phyloP scores from a whole-genome alignment of 169 alveolate genomes.

The Perkinsus olseni region DNA sequence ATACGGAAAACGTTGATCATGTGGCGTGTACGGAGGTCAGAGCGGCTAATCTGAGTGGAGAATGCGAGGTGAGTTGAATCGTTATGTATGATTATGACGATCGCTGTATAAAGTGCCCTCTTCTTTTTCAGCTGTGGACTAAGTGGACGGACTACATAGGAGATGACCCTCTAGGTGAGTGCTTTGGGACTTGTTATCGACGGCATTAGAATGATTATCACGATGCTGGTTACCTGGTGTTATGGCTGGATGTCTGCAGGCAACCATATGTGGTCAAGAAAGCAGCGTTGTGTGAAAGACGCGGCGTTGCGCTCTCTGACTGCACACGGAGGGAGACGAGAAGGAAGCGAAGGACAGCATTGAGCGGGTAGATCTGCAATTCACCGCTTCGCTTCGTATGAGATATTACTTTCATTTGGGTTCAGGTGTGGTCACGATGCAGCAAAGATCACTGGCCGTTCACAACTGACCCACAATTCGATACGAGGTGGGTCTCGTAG shows the following conservation, averaged over 20 bases:
- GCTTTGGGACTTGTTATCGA: background rate
- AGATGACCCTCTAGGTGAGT: background rate
- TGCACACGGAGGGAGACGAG: background rate
- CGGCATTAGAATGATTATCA: background rate
- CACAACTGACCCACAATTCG: constrained; percentile 10
- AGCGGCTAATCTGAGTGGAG: constrained; percentile 47
- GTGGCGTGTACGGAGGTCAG: constrained; percentile 56
- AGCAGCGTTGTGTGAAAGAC: constrained; percentile 11
- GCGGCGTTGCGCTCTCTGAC: background rate
- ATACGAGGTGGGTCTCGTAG: background rate
- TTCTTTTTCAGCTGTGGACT: background rate
- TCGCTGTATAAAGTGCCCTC: background rate
- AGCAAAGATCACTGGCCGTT: constrained; percentile 12
- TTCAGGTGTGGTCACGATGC: background rate
- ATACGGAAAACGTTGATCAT: constrained; percentile 41
- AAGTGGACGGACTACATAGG: background rate
- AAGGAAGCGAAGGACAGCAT: background rate
- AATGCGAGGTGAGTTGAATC: constrained; percentile 25
- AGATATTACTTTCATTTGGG: background rate
- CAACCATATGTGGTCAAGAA: constrained; percentile 5
- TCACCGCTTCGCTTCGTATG: background rate
- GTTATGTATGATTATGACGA: background rate
- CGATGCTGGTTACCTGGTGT: background rate
- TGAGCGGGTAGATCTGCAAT: background rate
- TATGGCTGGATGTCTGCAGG: background rate